Percentiles rank a stretch among this genome's conserved stretches.
These are phyloP conservation scores for Dendrobium catenatum DNA, from an alignment of 106 monocot species.

Conservation along the genomic window DNA sequence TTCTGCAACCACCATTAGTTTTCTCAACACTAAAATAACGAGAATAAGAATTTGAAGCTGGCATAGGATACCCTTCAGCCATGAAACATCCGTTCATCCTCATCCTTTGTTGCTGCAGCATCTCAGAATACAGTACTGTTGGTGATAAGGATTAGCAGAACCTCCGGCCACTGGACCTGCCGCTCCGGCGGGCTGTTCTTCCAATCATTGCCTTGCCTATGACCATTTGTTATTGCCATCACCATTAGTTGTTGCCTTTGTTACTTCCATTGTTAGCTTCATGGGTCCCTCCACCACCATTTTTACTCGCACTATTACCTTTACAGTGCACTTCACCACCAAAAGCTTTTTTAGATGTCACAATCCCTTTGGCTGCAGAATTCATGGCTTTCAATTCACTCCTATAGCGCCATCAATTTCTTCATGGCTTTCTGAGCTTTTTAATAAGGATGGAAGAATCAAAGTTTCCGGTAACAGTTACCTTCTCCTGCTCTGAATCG, in stretches of 20 bases:
- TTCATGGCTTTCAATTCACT: background rate
- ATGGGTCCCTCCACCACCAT: no score
- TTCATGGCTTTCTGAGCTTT: constrained; percentile 32
- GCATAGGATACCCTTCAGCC: background rate
- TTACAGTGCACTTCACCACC: no score
- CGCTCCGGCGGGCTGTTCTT: background rate
- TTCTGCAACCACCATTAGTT: background rate
- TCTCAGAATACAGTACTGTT: background rate
- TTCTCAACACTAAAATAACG: background rate
- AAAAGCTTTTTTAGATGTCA: background rate
- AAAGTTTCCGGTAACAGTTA: constrained; percentile 56
- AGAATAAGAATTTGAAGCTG: background rate
- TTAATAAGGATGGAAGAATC: constrained; percentile 48
- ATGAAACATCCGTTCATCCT: background rate
- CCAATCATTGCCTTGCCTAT: background rate
- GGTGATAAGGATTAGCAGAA: background rate
- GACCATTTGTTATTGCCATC: background rate
- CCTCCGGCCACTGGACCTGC: background rate
- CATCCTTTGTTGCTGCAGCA: background rate
- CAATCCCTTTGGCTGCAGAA: background rate
- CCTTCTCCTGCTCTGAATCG: constrained; percentile 61
- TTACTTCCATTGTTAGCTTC: no score
- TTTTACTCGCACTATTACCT: no score
- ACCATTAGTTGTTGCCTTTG: background rate
- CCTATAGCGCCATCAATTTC: background rate